Percentiles rank a stretch among this genome's conserved stretches.
phyloP scores from a whole-genome alignment of 1,284 basidiomycete genomes.

The Leccinum pallidistipes region DNA sequence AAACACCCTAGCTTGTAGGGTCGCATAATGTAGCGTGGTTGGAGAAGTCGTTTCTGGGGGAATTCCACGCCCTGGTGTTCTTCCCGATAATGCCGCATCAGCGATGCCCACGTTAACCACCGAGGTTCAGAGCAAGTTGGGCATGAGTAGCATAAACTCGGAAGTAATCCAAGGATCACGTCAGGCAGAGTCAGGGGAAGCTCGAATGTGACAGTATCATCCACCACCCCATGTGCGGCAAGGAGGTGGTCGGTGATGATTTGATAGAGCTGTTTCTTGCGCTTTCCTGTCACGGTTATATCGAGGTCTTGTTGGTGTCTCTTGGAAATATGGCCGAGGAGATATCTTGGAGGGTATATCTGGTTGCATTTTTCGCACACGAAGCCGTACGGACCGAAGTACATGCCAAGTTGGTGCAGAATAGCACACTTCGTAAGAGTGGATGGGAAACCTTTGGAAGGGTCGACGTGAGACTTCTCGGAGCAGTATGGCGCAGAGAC shows the following conservation, averaged over 20 bases:
- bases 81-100: background rate
- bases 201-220: background rate
- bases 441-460: background rate
- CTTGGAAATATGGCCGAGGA: constrained; percentile 2
- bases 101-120: background rate
- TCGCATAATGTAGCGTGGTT: background rate
- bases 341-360: constrained; percentile 1
- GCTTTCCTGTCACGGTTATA: background rate
- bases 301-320: background rate
- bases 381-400: constrained; percentile 1
- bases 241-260: no score
- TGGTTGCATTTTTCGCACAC: background rate
- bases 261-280: background rate
- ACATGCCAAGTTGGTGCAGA: constrained; percentile 1
- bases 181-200: background rate
- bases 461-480: no score
- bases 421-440: background rate
- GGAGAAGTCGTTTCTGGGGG: background rate
- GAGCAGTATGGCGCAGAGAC: no score
- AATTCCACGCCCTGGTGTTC: background rate
- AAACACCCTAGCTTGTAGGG: no score
- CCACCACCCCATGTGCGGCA: no score
- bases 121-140: background rate
- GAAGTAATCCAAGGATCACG: background rate
- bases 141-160: background rate